Conservation (phyloP, 2,329 filamentous ascomycete species). For the Didymella arachidicola region DNA sequence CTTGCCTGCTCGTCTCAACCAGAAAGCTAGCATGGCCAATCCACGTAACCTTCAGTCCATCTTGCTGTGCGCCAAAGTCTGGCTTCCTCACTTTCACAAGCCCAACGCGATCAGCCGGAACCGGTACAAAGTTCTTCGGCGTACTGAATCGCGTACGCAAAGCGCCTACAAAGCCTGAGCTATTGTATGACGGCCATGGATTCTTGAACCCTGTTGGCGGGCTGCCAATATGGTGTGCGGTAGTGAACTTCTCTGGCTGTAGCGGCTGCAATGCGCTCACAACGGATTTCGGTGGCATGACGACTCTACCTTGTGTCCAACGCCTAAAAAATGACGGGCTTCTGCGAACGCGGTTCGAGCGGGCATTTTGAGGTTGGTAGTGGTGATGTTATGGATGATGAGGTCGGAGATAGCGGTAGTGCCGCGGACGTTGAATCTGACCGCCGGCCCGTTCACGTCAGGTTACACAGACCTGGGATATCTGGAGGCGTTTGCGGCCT, state of each 20-base stretch:
- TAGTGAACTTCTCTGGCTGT: slow-evolving; percentile 33
- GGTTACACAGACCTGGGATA: background rate
- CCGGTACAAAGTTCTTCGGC: slow-evolving; percentile 56
- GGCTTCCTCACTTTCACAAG: slow-evolving; percentile 55
- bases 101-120: slow-evolving; percentile 52
- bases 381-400: slow-evolving; percentile 24
- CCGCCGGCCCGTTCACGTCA: slow-evolving; percentile 17
- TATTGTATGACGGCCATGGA: slow-evolving; percentile 58
- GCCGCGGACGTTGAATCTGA: slow-evolving; percentile 11
- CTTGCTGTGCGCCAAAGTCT: slow-evolving; percentile 47
- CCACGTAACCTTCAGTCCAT: slow-evolving; percentile 58
- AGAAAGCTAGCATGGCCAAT: slow-evolving; percentile 61
- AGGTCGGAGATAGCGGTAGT: slow-evolving; percentile 26
- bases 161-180: slow-evolving; percentile 32
- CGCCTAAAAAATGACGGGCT: slow-evolving; percentile 28
- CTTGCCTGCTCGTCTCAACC: slow-evolving; percentile 51
- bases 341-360: slow-evolving; percentile 15
- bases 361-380: slow-evolving; percentile 15
- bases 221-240: slow-evolving; percentile 53
- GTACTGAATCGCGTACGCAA: slow-evolving; percentile 50
- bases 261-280: slow-evolving; percentile 28
- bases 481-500: background rate
- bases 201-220: slow-evolving; percentile 59
- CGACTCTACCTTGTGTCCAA: slow-evolving; percentile 10
- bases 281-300: slow-evolving; percentile 30